Conservation (phyloP, 2,329 filamentous ascomycete genomes). For the Cladosporium sp. region DNA sequence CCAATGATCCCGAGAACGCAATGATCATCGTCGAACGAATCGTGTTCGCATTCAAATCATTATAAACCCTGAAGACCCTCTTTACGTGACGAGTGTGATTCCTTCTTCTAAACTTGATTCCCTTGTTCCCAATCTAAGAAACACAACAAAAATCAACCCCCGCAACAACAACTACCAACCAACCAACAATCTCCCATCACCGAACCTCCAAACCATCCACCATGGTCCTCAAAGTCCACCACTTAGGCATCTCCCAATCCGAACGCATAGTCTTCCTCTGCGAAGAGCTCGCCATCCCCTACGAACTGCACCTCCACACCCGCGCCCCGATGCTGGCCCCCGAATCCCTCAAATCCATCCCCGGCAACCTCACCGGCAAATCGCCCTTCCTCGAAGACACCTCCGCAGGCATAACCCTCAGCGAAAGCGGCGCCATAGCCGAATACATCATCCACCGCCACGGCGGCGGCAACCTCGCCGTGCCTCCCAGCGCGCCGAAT, state of each 20-base stretch:
- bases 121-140: neutral
- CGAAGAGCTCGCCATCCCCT: conserved; percentile 62
- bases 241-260: conserved; percentile 56
- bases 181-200: neutral
- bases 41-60: neutral
- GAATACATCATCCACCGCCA: conserved; percentile 64
- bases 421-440: conserved; percentile 61
- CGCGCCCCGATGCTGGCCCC: conserved; percentile 45
- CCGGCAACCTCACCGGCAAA: conserved; percentile 49
- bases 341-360: conserved; percentile 35
- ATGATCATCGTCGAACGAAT: neutral
- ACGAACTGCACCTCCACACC: conserved; percentile 51
- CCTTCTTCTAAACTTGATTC: neutral
- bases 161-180: neutral
- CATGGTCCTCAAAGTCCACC: conserved; percentile 44
- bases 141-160: neutral
- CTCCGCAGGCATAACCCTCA: conserved; percentile 52
- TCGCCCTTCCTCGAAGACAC: conserved; percentile 64
- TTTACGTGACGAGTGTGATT: neutral
- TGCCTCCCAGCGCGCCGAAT: conserved; percentile 48
- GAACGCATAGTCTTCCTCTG: conserved; percentile 65
- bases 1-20: neutral
- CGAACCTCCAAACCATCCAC: neutral
- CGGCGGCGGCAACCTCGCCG: conserved; percentile 52
- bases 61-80: neutral